Conservation (phyloP, 2,329 filamentous ascomycete species). For the Metarhizium guizhouense region DNA sequence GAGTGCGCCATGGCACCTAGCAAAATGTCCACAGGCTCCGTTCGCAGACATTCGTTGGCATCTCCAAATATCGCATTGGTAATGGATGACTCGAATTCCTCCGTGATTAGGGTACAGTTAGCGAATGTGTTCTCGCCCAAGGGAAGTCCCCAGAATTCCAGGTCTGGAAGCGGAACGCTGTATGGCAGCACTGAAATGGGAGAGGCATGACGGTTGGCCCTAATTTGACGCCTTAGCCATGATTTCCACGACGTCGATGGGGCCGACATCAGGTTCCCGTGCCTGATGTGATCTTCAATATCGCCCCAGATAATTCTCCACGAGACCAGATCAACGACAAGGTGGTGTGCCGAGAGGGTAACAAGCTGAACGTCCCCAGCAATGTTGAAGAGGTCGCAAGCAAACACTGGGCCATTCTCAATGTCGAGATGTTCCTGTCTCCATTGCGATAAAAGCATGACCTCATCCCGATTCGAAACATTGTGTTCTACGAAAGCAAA, state of each 20-base stretch:
- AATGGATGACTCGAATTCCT: conserved; percentile 3
- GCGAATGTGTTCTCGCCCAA: conserved; percentile 4
- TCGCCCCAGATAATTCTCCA: conserved; percentile 27
- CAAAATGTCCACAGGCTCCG: conserved; percentile 29
- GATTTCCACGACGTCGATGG: conserved; percentile 22
- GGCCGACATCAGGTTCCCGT: neutral
- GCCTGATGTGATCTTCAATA: conserved; percentile 7
- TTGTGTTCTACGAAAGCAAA: neutral
- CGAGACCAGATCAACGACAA: conserved; percentile 36
- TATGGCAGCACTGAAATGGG: conserved; percentile 5
- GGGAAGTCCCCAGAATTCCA: conserved; percentile 11
- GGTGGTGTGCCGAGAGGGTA: conserved; percentile 10
- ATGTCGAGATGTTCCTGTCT: conserved; percentile 8
- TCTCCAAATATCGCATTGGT: conserved; percentile 11
- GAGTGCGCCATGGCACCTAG: conserved; percentile 24
- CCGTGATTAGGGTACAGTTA: conserved; percentile 4
- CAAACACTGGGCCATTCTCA: conserved; percentile 12
- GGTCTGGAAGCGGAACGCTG: conserved; percentile 8
- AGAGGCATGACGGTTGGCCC: conserved; percentile 13
- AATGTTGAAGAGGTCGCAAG: conserved; percentile 11
- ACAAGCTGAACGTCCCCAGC: conserved; percentile 5
- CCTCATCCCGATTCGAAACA: neutral
- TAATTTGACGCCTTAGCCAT: conserved; percentile 25
- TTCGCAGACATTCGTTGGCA: conserved; percentile 22
- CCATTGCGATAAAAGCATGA: neutral